phyloP scores from a whole-genome alignment of 1,284 basidiomycete species.

The Rhodotorula sp. region DNA sequence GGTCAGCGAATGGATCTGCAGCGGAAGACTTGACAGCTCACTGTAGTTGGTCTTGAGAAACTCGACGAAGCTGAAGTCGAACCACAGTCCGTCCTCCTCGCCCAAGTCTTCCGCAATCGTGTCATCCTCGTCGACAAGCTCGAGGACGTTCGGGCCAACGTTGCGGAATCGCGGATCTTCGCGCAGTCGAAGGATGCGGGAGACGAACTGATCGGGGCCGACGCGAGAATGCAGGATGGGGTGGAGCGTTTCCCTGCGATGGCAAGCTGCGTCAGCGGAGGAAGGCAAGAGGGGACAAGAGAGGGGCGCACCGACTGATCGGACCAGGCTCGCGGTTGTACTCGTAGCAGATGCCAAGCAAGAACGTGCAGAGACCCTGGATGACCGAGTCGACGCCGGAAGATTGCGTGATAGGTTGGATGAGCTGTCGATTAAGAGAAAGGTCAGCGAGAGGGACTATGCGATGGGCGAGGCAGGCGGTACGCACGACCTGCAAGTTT shows the following conservation, averaged over 20 bases:
- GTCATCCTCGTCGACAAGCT: slow-evolving; percentile 48
- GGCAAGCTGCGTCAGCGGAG: background rate
- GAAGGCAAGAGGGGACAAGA: background rate
- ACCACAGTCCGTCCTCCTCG: slow-evolving; percentile 86
- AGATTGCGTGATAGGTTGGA: slow-evolving; percentile 89
- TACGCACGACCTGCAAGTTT: slow-evolving; percentile 79
- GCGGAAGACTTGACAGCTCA: slow-evolving; percentile 51
- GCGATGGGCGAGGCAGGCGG: background rate
- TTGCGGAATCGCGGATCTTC: slow-evolving; percentile 89
- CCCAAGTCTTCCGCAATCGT: slow-evolving; percentile 53
- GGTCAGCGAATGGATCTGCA: no score
- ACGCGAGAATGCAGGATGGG: slow-evolving; percentile 76
- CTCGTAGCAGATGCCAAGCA: slow-evolving; percentile 91
- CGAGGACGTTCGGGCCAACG: slow-evolving; percentile 73
- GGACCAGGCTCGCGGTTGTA: slow-evolving; percentile 90
- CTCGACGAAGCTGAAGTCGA: slow-evolving; percentile 98
- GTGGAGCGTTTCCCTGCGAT: slow-evolving; percentile 68
- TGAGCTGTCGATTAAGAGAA: slow-evolving; percentile 59
- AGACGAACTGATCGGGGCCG: slow-evolving; percentile 82
- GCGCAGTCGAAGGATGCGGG: slow-evolving; percentile 77
- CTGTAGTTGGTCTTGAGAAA: slow-evolving; percentile 98
- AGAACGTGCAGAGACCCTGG: slow-evolving; percentile 85
- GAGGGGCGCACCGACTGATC: slow-evolving; percentile 58
- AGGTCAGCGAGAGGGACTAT: background rate
- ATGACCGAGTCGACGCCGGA: slow-evolving; percentile 81